These are phyloP conservation scores for Prunus campanulata DNA, from an alignment of 306 rosid species.

Conservation along the genomic window DNA sequence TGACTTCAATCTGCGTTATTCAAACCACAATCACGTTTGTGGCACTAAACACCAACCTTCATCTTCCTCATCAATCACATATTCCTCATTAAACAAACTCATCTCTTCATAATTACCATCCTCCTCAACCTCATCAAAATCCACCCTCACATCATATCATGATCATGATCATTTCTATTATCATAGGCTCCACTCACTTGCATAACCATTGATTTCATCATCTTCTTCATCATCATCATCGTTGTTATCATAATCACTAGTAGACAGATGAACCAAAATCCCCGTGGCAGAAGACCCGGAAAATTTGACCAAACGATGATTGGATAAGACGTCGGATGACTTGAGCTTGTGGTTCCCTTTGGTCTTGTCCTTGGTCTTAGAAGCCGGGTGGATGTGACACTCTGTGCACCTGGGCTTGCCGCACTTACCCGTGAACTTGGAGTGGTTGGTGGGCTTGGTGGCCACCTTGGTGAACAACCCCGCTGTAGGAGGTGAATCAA, in stretches of 20 bases:
- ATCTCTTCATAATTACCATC: constrained; percentile 5
- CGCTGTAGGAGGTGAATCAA: constrained; percentile 49
- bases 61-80: constrained; percentile 38
- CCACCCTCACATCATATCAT: background rate
- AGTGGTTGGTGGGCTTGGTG: constrained; percentile 68
- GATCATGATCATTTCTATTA: background rate
- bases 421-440: constrained; percentile 76
- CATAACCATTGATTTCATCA: background rate
- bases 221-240: constrained; percentile 5
- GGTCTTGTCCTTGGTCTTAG: constrained; percentile 56
- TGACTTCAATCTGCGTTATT: background rate
- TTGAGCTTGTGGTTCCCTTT: constrained; percentile 57
- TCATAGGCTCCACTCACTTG: background rate
- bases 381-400: constrained; percentile 47
- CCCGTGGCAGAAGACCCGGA: constrained; percentile 35
- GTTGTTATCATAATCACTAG: background rate
- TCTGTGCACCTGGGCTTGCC: constrained; percentile 32
- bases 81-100: constrained; percentile 34
- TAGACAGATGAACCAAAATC: constrained; percentile 32
- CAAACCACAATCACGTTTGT: constrained; percentile 20
- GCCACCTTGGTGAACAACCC: constrained; percentile 61
- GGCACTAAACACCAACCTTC: constrained; percentile 58
- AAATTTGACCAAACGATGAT: constrained; percentile 19
- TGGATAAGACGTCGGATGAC: constrained; percentile 16
- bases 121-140: constrained; percentile 3